Evolutionary conservation across 345 rosid genomes (phyloP), one percentile per base, ranked within the genome.

Genomic region (Eucalyptus pumila): DNA sequence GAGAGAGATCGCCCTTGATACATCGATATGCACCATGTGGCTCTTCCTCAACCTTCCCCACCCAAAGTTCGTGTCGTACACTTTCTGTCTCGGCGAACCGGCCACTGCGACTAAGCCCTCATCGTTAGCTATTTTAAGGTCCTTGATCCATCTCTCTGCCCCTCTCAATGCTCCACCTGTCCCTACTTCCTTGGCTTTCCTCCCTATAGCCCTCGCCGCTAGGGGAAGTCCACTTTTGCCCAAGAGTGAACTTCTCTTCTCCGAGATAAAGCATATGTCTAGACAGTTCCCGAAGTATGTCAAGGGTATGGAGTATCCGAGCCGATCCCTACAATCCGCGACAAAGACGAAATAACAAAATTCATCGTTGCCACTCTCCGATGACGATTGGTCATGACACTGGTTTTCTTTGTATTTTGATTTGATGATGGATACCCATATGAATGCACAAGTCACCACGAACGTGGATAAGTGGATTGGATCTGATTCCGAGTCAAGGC

Each of bases 11-110:
- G 90, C 80, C 11, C 90, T 88, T 3, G 34, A 16, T 32, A 15
- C 10, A 32, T 67, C 40, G 11, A 67, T 67, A 3, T 93, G 92
- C 50, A 90, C 91, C 50, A 91, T 44, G 87, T 90, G 91, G 40
- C 86, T 86, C 89, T 90, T 94, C 52, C 27, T 89, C 3, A 92
- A 92, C 88, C 87, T 93, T 1, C 95, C 95, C 94, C 94, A 93
- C 14, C 94, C 94, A 56, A 94, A 94, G 88, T 94, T 92, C 8
- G 87, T 67, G 5, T 88, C 92, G 21, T 92, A 94, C 15, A 87
- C 89, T 6, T 87, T 47, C 5, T 90, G 86, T 19, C 85, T 86
- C 1, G 94, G 91, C 11, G 94, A 93, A 8, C 94, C 94, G 4
- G 92, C 87, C 7, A 91, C 90, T 5, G 87, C 16, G 60, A 90